These are phyloP conservation scores for Bruguiera sexangula DNA, from an alignment of 345 rosid genomes.

Conservation along the genomic window DNA sequence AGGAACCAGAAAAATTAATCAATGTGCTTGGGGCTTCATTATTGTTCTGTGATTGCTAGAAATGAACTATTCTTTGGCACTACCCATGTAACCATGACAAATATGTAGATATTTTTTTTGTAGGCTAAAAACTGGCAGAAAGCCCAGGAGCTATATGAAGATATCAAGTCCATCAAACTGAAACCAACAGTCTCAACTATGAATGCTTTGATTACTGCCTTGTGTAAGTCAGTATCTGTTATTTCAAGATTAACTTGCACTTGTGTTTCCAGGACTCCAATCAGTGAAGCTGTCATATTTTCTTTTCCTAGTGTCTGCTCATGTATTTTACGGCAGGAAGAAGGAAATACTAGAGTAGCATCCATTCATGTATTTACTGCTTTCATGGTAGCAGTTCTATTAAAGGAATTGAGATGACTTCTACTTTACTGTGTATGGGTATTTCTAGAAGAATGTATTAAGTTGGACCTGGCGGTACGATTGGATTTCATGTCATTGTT, in stretches of 20 bases:
- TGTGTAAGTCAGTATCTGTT: conserved; percentile 54
- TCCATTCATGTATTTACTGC: neutral
- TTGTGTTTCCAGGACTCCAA: neutral
- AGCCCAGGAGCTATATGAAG: conserved; percentile 72
- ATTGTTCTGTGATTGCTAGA: too few relatives aligned
- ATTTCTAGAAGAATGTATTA: too few relatives aligned
- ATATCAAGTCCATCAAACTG: conserved; percentile 59
- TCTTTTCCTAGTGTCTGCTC: neutral
- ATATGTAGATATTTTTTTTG: conserved; percentile 5
- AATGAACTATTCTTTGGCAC: too few relatives aligned
- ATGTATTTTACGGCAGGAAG: neutral
- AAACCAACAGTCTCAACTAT: conserved; percentile 72
- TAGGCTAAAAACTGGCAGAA: conserved; percentile 89
- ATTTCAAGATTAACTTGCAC: neutral
- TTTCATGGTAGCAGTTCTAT: too few relatives aligned
- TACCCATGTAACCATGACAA: too few relatives aligned
- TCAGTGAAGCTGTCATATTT: neutral
- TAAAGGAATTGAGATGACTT: too few relatives aligned
- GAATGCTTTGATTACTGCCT: conserved; percentile 83
- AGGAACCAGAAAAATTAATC: neutral
- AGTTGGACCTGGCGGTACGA: too few relatives aligned
- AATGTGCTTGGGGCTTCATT: neutral
- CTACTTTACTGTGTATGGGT: too few relatives aligned
- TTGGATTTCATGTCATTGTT: too few relatives aligned
- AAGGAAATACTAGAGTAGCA: neutral